Percentiles rank a stretch among this genome's conserved stretches.
phyloP scores from a whole-genome alignment of 2,329 filamentous ascomycete genomes.

The Ophiosphaerella herpotricha region DNA sequence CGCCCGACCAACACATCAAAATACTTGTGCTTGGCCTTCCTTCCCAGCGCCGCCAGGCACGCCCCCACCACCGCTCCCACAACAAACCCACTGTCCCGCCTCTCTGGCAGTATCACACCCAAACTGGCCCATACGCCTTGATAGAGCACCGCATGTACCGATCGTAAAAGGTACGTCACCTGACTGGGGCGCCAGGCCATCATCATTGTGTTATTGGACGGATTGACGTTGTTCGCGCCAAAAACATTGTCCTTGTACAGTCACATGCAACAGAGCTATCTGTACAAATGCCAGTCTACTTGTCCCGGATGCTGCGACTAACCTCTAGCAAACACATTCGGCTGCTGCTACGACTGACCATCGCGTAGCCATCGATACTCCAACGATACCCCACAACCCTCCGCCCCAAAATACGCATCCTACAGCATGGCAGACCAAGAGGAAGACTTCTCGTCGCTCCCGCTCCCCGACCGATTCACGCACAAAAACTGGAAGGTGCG shows the following conservation, averaged over 20 bases:
- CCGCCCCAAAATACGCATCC: conserved; percentile 9
- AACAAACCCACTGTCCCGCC: background rate
- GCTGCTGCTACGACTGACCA: conserved; percentile 3
- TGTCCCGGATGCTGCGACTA: background rate
- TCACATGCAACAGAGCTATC: too few species aligned
- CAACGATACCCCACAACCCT: conserved; percentile 4
- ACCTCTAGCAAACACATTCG: too few species aligned
- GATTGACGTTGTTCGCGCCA: too few species aligned
- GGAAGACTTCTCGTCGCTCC: conserved; percentile 78
- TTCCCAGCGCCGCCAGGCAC: conserved; percentile 1
- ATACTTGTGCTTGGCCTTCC: conserved; percentile 1
- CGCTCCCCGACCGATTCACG: conserved; percentile 76
- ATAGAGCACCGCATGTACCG: background rate
- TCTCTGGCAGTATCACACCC: too few species aligned
- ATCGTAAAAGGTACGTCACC: conserved; percentile 4
- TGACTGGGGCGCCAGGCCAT: background rate
- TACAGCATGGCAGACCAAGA: conserved; percentile 76
- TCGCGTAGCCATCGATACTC: background rate
- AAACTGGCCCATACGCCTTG: background rate
- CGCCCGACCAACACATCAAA: conserved; percentile 5
- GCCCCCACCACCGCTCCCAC: background rate
- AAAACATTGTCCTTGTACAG: too few species aligned
- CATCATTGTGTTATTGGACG: too few species aligned
- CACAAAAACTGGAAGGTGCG: conserved; percentile 98
- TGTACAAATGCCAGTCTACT: background rate